These are phyloP conservation scores for Fusarium sp. DNA, from an alignment of 2,329 filamentous ascomycete species.

Conservation along the genomic window DNA sequence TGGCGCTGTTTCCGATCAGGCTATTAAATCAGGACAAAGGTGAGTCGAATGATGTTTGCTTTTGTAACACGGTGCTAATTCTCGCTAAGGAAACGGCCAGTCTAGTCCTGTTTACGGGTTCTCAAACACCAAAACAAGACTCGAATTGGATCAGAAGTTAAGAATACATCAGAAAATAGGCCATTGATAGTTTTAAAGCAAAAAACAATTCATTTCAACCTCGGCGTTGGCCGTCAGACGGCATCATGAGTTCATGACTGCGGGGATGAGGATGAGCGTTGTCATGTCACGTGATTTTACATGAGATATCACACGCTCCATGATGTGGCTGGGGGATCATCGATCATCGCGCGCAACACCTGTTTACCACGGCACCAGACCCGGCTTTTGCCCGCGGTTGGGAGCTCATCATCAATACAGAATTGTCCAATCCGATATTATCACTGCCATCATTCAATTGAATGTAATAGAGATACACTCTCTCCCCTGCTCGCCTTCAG, in stretches of 20 bases:
- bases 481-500: conserved; percentile 13
- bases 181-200: background rate
- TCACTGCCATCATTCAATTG: conserved; percentile 12
- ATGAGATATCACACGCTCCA: conserved; percentile 48
- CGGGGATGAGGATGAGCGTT: conserved; percentile 36
- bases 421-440: background rate
- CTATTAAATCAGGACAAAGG: background rate
- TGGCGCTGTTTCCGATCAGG: no score
- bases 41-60: conserved; percentile 37
- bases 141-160: rapidly evolving
- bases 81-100: conserved; percentile 25
- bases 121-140: conserved; percentile 9
- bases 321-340: conserved; percentile 46
- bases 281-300: conserved; percentile 45
- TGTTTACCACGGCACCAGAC: conserved; percentile 37
- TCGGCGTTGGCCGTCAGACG: conserved; percentile 9
- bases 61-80: conserved; percentile 40
- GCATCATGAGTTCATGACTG: conserved; percentile 52
- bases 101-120: background rate
- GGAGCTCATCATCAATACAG: conserved; percentile 21
- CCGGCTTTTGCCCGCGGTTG: conserved; percentile 45
- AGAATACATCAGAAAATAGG: background rate
- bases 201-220: conserved; percentile 2
- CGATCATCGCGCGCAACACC: conserved; percentile 30
- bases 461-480: conserved; percentile 28